These are phyloP conservation scores for Litchi chinensis DNA, from an alignment of 345 rosid species.

Conservation along the genomic window DNA sequence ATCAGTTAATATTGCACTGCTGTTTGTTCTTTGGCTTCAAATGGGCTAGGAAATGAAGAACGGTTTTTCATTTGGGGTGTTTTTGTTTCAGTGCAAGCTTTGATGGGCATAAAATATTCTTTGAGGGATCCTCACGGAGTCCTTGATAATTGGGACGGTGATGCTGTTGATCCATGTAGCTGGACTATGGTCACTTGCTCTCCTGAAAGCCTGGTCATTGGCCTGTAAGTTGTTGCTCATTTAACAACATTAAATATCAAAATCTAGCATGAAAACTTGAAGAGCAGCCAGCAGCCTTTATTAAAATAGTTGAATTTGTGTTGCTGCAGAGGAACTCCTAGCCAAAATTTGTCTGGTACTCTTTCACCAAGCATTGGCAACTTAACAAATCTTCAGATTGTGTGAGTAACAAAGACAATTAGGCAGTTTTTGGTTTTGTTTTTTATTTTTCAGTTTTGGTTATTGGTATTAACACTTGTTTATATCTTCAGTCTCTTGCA, in stretches of 20 bases:
- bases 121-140: constrained; percentile 86
- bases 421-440: not conserved
- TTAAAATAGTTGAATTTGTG: constrained; percentile 20
- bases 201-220: constrained; percentile 68
- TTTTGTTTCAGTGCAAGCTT: constrained; percentile 70
- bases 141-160: constrained; percentile 87
- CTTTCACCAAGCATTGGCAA: constrained; percentile 85
- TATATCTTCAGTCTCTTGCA: constrained; percentile 60
- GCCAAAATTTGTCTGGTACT: constrained; percentile 87
- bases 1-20: not conserved
- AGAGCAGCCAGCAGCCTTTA: not conserved
- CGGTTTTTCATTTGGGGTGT: constrained; percentile 10
- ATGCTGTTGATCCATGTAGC: constrained; percentile 96
- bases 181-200: constrained; percentile 98
- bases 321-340: constrained; percentile 74
- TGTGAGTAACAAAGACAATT: constrained; percentile 53
- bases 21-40: constrained; percentile 6
- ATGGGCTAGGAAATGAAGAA: constrained; percentile 6
- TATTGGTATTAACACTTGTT: not conserved
- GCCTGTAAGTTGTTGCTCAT: constrained; percentile 57
- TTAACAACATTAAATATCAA: not conserved
- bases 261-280: not conserved
- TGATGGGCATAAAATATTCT: constrained; percentile 75
- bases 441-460: no score
- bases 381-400: constrained; percentile 83